Evolutionary conservation across 192 early-diverging fungal genomes (phyloP), one percentile per base, ranked within the genome.

Genomic region (Backusella tarrabulga): DNA sequence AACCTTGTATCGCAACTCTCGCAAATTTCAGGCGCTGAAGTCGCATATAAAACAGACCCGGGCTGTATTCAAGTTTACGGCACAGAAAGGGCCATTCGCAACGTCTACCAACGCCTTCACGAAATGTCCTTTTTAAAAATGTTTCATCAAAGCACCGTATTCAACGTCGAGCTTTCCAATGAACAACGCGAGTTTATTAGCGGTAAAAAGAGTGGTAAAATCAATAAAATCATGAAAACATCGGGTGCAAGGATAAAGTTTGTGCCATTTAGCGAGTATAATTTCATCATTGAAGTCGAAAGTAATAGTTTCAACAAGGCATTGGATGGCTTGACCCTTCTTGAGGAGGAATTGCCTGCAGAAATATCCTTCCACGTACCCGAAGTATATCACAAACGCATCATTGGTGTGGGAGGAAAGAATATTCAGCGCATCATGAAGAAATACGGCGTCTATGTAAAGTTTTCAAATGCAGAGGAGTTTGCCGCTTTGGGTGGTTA

Each of bases 381-480:
- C 32, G 94, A 95, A 77, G 81, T 89, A 2, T 93, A 87, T 73
- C 94, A 95, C 84, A 95, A 95, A 80, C 87, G 94, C 19, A 95
- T 95, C 77, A 95, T 95, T 71, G 94, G 94, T 4, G 93, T 95
- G 35, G 93, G 93, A 5, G 94, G 94, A 78, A 95, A 94, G 67
- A 95, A 95, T 80, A 95, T 95, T 67, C 94, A 95, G 69, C 86
- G 92, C 52, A 95, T 95, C 80, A 95, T 95, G 94, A 95, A 95
- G 52, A 92, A 93, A 72, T 93, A 87, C 76, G 94, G 93, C 26
- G 94, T 95, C 0, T 95, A 94, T 76, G 93, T 95, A 70, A 95
- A 95, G 80, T 95, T 95, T 73, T 92, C 91, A n/a, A 95, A 94
- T 74, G 88, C 90, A 0, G 93, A 95, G 72, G 94, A 95, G 77